phyloP scores from a whole-genome alignment of 805 yeast species.

The Priceomyces medius region DNA sequence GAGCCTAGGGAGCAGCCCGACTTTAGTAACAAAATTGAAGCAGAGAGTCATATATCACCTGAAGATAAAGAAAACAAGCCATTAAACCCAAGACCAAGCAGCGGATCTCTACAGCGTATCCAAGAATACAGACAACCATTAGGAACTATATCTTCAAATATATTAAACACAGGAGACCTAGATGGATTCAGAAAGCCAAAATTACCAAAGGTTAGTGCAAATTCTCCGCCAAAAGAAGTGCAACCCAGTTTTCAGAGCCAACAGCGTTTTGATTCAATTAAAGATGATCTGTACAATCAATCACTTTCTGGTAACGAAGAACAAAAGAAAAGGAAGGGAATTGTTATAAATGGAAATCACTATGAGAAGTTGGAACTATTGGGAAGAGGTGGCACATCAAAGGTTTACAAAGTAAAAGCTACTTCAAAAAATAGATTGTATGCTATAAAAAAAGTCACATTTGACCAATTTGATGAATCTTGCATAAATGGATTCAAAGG shows the following conservation, averaged over 20 bases:
- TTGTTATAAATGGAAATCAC: slow-evolving; percentile 51
- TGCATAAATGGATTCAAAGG: slow-evolving; percentile 82
- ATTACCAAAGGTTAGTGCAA: slow-evolving; percentile 17
- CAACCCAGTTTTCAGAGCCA: neutral
- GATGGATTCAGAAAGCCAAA: slow-evolving; percentile 37
- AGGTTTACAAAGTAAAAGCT: slow-evolving; percentile 76
- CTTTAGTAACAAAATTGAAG: neutral
- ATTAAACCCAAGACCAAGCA: neutral
- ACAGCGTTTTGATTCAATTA: neutral
- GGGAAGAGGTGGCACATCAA: slow-evolving; percentile 92
- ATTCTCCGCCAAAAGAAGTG: slow-evolving; percentile 1
- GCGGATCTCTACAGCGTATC: neutral
- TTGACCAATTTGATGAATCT: slow-evolving; percentile 76
- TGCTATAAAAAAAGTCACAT: slow-evolving; percentile 79
- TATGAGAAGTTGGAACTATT: slow-evolving; percentile 76
- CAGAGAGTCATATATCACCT: neutral
- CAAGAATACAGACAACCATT: slow-evolving; percentile 18
- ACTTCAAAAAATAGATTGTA: slow-evolving; percentile 51
- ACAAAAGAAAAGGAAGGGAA: slow-evolving; percentile 24
- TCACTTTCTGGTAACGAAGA: slow-evolving; percentile 13
- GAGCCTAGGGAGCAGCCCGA: neutral
- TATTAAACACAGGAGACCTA: slow-evolving; percentile 13
- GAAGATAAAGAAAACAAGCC: slow-evolving; percentile 5
- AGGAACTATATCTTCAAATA: slow-evolving; percentile 13
- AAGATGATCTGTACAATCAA: neutral